phyloP scores from a whole-genome alignment of 768 basidiomycete genomes.

The Agaricus subrufescens region DNA sequence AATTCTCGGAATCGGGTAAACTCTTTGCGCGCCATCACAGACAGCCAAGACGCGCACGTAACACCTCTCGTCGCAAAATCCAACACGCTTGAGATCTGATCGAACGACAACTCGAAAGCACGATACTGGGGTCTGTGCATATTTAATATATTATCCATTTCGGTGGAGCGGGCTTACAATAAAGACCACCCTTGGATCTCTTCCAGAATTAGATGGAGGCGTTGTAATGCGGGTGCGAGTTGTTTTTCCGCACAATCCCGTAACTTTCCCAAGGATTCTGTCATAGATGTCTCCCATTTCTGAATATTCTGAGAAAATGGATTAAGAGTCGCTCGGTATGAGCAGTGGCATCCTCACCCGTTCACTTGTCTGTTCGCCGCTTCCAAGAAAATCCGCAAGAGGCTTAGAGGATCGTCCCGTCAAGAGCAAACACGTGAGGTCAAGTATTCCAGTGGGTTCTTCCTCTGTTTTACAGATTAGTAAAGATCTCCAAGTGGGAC shows the following conservation, averaged over 20 bases:
- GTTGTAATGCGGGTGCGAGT: conserved; percentile 70
- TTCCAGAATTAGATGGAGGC: conserved; percentile 69
- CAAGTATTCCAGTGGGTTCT: conserved; percentile 59
- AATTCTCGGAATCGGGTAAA: conserved; percentile 74
- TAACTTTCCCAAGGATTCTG: conserved; percentile 64
- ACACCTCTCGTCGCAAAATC: conserved; percentile 52
- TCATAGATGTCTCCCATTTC: conserved; percentile 77
- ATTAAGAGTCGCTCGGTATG: conserved; percentile 15
- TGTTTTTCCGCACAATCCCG: conserved; percentile 71
- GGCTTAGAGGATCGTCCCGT: conserved; percentile 72
- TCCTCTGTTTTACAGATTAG: conserved; percentile 38
- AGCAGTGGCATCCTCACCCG: conserved; percentile 43
- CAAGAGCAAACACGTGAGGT: conserved; percentile 64
- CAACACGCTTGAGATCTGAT: conserved; percentile 50
- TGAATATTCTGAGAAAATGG: conserved; percentile 54
- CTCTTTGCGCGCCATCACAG: conserved; percentile 61
- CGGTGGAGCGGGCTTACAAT: conserved; percentile 39
- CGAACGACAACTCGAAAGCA: conserved; percentile 47
- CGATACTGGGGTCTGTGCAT: conserved; percentile 38
- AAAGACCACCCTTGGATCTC: conserved; percentile 77
- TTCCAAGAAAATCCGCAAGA: conserved; percentile 69
- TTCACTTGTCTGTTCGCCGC: conserved; percentile 78
- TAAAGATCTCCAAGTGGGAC: conserved; percentile 1
- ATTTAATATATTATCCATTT: background rate
- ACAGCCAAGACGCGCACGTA: conserved; percentile 64